Conservation (phyloP, 768 basidiomycete species). For the Phallus indusiatus region DNA sequence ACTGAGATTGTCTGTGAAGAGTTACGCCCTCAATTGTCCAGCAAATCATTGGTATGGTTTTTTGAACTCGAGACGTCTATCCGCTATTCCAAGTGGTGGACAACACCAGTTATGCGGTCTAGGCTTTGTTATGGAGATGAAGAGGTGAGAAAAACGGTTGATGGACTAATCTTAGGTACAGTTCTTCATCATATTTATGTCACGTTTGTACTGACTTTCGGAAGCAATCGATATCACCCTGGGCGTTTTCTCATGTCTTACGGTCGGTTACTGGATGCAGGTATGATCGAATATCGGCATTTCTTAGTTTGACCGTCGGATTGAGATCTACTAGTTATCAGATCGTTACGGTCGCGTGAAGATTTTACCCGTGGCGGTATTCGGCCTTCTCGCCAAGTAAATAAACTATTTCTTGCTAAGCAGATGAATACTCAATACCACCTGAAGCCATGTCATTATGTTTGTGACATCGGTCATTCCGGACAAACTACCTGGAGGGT, state of each 20-base stretch:
- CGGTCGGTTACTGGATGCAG: slow-evolving; percentile 55
- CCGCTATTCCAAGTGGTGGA: not conserved
- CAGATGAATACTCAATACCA: not conserved
- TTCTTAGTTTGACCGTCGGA: too few species aligned
- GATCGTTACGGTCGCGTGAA: slow-evolving; percentile 67
- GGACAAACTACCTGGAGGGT: slow-evolving; percentile 62
- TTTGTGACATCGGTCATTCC: slow-evolving; percentile 48
- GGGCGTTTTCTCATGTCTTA: slow-evolving; percentile 69
- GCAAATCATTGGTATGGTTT: too few species aligned
- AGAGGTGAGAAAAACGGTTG: slow-evolving; percentile 50
- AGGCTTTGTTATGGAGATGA: slow-evolving; percentile 50
- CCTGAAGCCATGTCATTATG: slow-evolving; percentile 46
- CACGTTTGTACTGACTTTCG: not conserved
- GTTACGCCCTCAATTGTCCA: slow-evolving; percentile 40
- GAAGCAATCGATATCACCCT: slow-evolving; percentile 53
- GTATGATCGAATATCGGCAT: not conserved
- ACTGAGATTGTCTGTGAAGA: slow-evolving; percentile 61
- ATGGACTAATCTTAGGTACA: slow-evolving; percentile 54
- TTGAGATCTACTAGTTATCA: too few species aligned
- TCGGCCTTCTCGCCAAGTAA: slow-evolving; percentile 47
- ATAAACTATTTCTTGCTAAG: slow-evolving; percentile 7
- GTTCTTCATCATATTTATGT: slow-evolving; percentile 8
- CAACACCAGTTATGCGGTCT: slow-evolving; percentile 1
- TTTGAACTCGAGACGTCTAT: not conserved
- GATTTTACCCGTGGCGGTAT: slow-evolving; percentile 52